Conservation (phyloP, 176 grass and related monocot genomes). For the Luzula sylvatica region DNA sequence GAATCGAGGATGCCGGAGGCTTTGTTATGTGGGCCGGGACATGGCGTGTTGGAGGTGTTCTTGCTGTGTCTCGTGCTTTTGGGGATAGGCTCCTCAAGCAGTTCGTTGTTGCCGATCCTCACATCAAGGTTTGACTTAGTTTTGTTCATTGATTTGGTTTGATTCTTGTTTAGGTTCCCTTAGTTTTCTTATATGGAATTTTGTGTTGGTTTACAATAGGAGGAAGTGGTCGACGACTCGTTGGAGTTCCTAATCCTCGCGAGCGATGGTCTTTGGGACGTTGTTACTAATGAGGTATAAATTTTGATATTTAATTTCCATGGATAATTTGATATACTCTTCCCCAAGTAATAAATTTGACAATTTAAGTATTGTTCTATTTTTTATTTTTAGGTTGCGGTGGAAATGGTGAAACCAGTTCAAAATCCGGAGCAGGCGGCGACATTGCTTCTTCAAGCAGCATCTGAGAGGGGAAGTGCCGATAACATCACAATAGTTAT, state of each 20-base stretch:
- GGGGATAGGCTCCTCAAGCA: slow-evolving; percentile 86
- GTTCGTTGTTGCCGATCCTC: slow-evolving; percentile 84
- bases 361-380: background rate
- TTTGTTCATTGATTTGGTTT: slow-evolving; percentile 3
- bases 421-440: slow-evolving; percentile 59
- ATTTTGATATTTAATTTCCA: too few species aligned
- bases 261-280: slow-evolving; percentile 83
- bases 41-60: slow-evolving; percentile 82
- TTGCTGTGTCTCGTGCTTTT: slow-evolving; percentile 83
- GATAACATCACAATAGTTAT: slow-evolving; percentile 78
- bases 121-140: slow-evolving; percentile 59
- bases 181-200: too few species aligned
- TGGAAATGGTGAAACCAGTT: slow-evolving; percentile 65
- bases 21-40: slow-evolving; percentile 97
- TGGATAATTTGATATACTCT: background rate
- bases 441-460: slow-evolving; percentile 54
- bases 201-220: slow-evolving; percentile 23
- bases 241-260: slow-evolving; percentile 90
- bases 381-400: slow-evolving; percentile 37
- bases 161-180: background rate
- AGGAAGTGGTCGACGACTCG: slow-evolving; percentile 63
- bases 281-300: slow-evolving; percentile 64
- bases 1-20: slow-evolving; percentile 81
- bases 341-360: background rate
- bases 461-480: slow-evolving; percentile 49